phyloP scores from a whole-genome alignment of 2,329 filamentous ascomycete genomes.

The Beauveria scarabaeidicola region DNA sequence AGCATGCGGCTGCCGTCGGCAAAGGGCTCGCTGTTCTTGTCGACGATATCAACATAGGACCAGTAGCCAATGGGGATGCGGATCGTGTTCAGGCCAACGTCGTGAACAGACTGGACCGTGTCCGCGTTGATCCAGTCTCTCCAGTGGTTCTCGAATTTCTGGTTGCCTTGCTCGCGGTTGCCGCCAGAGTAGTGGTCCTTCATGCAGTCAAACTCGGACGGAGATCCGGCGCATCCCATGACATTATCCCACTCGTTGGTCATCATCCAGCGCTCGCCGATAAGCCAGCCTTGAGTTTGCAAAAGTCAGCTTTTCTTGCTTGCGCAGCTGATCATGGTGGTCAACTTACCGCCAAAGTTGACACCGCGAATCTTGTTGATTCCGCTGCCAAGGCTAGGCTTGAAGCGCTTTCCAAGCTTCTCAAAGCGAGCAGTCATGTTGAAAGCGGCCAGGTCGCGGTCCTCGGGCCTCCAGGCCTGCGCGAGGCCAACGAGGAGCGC shows the following conservation, averaged over 20 bases:
- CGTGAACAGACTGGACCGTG: conserved; percentile 30
- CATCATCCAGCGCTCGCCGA: conserved; percentile 46
- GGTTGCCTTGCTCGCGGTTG: conserved; percentile 32
- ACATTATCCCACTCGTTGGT: conserved; percentile 30
- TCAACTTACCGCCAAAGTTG: conserved; percentile 37
- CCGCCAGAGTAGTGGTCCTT: conserved; percentile 17
- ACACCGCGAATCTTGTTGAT: conserved; percentile 41
- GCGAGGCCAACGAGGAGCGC: conserved; percentile 15
- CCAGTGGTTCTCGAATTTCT: conserved; percentile 41
- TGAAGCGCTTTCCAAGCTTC: conserved; percentile 24
- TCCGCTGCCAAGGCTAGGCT: conserved; percentile 18
- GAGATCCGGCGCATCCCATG: conserved; percentile 36
- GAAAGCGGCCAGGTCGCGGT: conserved; percentile 24
- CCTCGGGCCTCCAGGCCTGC: conserved; percentile 23
- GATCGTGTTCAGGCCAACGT: conserved; percentile 45
- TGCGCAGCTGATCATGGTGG: too few relatives aligned
- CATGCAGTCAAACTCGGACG: conserved; percentile 47
- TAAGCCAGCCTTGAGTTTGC: conserved; percentile 20
- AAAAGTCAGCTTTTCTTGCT: not conserved
- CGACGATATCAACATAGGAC: conserved; percentile 40
- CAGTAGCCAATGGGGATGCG: conserved; percentile 47
- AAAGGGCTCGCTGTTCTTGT: conserved; percentile 38
- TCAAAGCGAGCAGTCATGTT: conserved; percentile 24
- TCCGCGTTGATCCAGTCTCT: conserved; percentile 17
- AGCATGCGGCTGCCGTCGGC: conserved; percentile 25